phyloP scores from a whole-genome alignment of 805 yeast species.

The Wickerhamiella domercqiae region DNA sequence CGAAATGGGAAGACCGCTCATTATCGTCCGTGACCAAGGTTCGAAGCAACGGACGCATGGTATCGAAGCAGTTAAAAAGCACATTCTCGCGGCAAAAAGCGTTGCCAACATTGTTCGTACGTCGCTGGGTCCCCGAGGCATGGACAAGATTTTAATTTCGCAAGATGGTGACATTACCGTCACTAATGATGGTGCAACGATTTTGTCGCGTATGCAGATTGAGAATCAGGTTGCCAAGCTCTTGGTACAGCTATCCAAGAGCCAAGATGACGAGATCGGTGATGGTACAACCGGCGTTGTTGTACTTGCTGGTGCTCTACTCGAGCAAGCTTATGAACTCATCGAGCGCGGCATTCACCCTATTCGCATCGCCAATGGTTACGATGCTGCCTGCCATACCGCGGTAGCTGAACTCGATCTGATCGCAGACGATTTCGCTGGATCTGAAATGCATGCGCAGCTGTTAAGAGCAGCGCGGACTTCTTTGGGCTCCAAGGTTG shows the following conservation, averaged over 20 bases:
- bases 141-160: conserved; percentile 85
- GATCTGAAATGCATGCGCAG: conserved; percentile 31
- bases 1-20: conserved; percentile 97
- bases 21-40: conserved; percentile 82
- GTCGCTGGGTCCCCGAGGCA: conserved; percentile 94
- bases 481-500: conserved; percentile 88
- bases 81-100: conserved; percentile 86
- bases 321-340: conserved; percentile 86
- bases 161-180: conserved; percentile 98
- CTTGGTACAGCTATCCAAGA: conserved; percentile 79
- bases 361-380: conserved; percentile 90
- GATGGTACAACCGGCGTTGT: conserved; percentile 99
- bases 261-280: conserved; percentile 97
- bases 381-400: conserved; percentile 88
- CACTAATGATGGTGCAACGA: conserved; percentile 98
- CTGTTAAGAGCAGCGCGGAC: conserved; percentile 87
- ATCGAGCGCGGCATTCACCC: conserved; percentile 97
- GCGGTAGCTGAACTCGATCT: conserved; percentile 65
- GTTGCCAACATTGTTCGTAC: conserved; percentile 86
- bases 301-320: conserved; percentile 82
- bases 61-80: conserved; percentile 62
- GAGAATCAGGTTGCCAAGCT: conserved; percentile 93
- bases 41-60: conserved; percentile 53
- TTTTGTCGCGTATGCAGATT: conserved; percentile 85
- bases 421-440: conserved; percentile 52